These are phyloP conservation scores for Xanthoceras sorbifolium DNA, from an alignment of 345 rosid species.

Conservation along the genomic window DNA sequence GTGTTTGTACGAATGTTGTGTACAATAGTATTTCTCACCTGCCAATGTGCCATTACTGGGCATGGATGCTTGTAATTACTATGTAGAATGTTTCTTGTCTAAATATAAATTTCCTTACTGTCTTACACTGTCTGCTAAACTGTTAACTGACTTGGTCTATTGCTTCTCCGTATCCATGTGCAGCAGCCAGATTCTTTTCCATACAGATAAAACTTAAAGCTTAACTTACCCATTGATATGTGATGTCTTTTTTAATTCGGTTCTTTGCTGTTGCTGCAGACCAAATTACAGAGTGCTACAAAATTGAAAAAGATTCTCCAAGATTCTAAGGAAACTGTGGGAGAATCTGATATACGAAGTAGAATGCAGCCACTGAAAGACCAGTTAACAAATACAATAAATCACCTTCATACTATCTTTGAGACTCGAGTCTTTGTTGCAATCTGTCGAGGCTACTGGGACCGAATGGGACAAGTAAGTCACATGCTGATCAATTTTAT, in stretches of 20 bases:
- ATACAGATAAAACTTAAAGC: background rate
- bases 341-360: conserved; percentile 71
- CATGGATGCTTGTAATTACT: background rate
- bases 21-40: background rate
- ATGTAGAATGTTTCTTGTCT: background rate
- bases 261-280: conserved; percentile 38
- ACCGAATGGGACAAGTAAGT: conserved; percentile 88
- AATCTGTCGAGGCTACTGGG: conserved; percentile 92
- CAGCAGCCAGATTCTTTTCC: background rate
- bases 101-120: background rate
- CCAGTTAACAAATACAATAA: conserved; percentile 71
- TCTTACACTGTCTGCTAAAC: background rate
- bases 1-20: background rate
- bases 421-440: conserved; percentile 81
- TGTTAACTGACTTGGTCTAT: background rate
- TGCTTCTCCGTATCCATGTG: background rate
- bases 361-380: conserved; percentile 88
- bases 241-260: background rate
- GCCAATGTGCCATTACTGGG: background rate
- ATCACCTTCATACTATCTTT: conserved; percentile 73
- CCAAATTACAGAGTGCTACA: conserved; percentile 74
- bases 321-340: conserved; percentile 82
- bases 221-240: background rate
- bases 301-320: conserved; percentile 93
- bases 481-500: background rate